These are phyloP conservation scores for Leccinellum albellum DNA, from an alignment of 768 basidiomycete genomes.

Conservation along the genomic window DNA sequence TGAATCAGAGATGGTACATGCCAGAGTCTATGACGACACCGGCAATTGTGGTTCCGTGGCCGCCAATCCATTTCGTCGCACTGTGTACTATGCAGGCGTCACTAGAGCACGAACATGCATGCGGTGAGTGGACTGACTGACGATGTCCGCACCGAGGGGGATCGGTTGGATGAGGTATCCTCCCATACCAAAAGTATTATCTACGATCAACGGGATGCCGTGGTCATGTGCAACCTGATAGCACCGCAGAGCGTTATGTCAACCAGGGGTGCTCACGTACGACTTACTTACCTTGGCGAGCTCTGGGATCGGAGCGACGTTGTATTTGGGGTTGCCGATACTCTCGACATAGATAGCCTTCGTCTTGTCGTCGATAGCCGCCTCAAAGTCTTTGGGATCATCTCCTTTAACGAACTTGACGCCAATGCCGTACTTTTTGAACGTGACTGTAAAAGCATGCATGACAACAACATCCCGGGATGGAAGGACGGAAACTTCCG, in stretches of 20 bases:
- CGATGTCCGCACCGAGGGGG: constrained; percentile 54
- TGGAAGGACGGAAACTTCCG: not conserved
- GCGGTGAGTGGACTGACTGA: constrained; percentile 30
- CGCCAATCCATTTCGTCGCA: constrained; percentile 67
- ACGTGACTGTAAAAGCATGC: constrained; percentile 35
- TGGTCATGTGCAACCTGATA: constrained; percentile 55
- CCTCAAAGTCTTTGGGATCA: constrained; percentile 44
- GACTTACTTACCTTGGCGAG: constrained; percentile 46
- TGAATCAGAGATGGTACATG: constrained; percentile 18
- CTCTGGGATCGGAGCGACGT: constrained; percentile 51
- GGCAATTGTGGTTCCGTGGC: constrained; percentile 64
- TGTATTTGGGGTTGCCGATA: constrained; percentile 61
- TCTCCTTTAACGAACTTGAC: constrained; percentile 51
- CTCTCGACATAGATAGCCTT: constrained; percentile 57
- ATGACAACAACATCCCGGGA: not conserved
- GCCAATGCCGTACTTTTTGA: constrained; percentile 53
- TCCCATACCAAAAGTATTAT: constrained; percentile 62
- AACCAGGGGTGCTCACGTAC: not conserved
- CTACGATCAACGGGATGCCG: constrained; percentile 60
- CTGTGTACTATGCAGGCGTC: constrained; percentile 39
- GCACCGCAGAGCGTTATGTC: not conserved
- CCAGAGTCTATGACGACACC: constrained; percentile 62
- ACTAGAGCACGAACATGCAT: not conserved
- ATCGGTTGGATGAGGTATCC: constrained; percentile 56
- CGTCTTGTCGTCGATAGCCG: constrained; percentile 58